Conservation (phyloP, 148 eudicot species). For the Rhododendron ovatum region DNA sequence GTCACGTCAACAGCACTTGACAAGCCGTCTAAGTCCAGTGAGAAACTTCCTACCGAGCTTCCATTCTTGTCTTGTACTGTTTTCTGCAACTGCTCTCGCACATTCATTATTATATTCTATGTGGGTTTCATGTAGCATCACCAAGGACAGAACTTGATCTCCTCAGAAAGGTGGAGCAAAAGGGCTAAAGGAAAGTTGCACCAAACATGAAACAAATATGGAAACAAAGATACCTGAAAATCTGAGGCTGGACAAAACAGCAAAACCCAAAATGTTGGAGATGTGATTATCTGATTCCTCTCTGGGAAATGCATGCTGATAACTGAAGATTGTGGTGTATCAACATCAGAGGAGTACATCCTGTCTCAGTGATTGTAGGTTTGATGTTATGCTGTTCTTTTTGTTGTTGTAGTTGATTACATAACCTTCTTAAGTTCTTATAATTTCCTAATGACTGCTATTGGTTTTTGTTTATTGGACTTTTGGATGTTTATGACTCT, state of each 20-base stretch:
- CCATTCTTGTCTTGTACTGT: not conserved
- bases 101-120: not conserved
- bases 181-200: not conserved
- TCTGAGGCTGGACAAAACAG: not conserved
- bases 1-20: not conserved
- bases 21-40: not conserved
- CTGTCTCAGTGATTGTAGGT: not conserved
- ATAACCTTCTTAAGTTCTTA: not conserved
- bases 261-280: not conserved
- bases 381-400: not conserved
- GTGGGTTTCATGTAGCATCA: not conserved
- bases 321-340: not conserved
- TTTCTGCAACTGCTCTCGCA: constrained; percentile 3
- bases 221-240: not conserved
- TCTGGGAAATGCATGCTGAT: not conserved
- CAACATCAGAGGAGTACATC: not conserved
- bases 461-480: not conserved
- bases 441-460: not conserved
- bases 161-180: not conserved
- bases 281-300: constrained; percentile 1
- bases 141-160: not conserved
- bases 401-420: not conserved
- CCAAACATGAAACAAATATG: not conserved
- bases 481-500: not conserved
- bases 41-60: not conserved